Conservation (phyloP, 2,329 filamentous ascomycete genomes). For the Scleromitrula shiraiana region DNA sequence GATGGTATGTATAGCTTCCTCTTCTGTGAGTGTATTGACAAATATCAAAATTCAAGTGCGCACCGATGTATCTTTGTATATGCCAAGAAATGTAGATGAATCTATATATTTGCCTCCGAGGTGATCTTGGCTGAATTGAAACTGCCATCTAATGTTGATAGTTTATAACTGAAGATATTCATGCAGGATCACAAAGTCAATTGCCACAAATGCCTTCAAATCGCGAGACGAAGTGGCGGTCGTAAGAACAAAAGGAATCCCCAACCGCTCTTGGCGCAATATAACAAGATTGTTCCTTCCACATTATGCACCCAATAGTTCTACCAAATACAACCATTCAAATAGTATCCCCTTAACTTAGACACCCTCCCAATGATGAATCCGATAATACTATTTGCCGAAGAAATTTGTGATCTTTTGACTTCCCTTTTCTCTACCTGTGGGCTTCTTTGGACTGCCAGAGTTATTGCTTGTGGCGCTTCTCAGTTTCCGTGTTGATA, state of each 20-base stretch:
- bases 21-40: not conserved
- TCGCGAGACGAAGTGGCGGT: too few relatives aligned
- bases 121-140: too few relatives aligned
- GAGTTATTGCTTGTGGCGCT: slow-evolving; percentile 28
- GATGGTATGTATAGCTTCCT: too few relatives aligned
- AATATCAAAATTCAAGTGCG: not conserved
- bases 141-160: too few relatives aligned
- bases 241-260: not conserved
- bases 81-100: slow-evolving; percentile 4
- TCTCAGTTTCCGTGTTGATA: slow-evolving; percentile 22
- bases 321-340: not conserved
- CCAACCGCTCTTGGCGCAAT: not conserved
- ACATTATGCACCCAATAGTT: not conserved
- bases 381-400: slow-evolving; percentile 15
- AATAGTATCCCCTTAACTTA: not conserved
- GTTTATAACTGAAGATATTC: too few relatives aligned
- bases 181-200: too few relatives aligned
- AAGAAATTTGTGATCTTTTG: slow-evolving; percentile 50
- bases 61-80: not conserved
- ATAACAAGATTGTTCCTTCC: not conserved
- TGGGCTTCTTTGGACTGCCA: slow-evolving; percentile 18
- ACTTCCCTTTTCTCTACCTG: slow-evolving; percentile 22
- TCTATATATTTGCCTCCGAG: too few relatives aligned
- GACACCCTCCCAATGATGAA: not conserved
- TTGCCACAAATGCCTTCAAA: too few relatives aligned